These are phyloP conservation scores for Sclerotinia subarctica DNA, from an alignment of 2,329 filamentous ascomycete genomes.

Conservation along the genomic window DNA sequence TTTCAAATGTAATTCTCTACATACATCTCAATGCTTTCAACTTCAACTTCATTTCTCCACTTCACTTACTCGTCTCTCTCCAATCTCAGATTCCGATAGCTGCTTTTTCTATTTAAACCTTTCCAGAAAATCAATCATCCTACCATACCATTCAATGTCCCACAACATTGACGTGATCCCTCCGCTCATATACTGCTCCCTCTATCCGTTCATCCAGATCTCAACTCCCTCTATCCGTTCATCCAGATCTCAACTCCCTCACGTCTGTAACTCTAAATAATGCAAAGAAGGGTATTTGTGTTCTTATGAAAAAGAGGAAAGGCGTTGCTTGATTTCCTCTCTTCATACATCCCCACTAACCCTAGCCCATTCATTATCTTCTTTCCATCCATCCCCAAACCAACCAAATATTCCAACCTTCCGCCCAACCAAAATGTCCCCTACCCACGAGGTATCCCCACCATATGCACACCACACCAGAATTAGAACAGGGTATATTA, in stretches of 20 bases:
- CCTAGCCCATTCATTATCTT: not conserved
- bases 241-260: not conserved
- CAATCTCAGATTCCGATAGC: not conserved
- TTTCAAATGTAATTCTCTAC: not conserved
- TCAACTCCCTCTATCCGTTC: not conserved
- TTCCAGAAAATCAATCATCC: conserved; percentile 2
- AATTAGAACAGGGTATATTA: conserved; percentile 16
- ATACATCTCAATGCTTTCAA: not conserved
- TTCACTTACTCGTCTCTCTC: not conserved
- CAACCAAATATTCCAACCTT: not conserved
- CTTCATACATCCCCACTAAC: not conserved
- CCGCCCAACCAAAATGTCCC: not conserved
- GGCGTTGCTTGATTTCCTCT: not conserved
- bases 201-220: too few species aligned
- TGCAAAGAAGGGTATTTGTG: conserved; percentile 2
- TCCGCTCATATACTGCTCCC: not conserved
- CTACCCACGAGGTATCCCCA: not conserved
- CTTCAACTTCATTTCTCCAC: not conserved
- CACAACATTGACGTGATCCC: too few species aligned
- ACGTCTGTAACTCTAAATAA: not conserved
- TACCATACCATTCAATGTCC: not conserved
- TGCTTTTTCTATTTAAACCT: not conserved
- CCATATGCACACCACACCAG: not conserved
- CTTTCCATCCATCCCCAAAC: not conserved
- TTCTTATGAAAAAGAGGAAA: not conserved